These are phyloP conservation scores for Nothopassalora personata DNA, from an alignment of 2,329 filamentous ascomycete genomes.

Conservation along the genomic window DNA sequence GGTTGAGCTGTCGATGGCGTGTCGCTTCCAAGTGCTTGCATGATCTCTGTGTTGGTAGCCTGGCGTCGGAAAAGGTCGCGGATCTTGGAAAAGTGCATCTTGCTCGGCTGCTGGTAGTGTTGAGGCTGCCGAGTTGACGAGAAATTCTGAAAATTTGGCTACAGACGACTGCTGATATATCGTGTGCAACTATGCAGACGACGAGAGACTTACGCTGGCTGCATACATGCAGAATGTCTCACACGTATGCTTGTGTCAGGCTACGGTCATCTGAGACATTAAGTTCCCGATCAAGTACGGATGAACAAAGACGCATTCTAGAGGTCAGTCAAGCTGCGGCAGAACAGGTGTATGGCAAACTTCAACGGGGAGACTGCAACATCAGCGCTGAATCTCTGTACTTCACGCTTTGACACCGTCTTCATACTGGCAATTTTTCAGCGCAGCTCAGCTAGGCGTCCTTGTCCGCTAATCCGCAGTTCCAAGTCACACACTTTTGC, in stretches of 20 bases:
- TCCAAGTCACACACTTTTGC: too few species aligned
- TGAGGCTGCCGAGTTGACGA: neutral
- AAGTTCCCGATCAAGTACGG: neutral
- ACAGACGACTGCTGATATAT: neutral
- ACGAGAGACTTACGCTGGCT: neutral
- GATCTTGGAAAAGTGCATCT: neutral
- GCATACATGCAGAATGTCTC: neutral
- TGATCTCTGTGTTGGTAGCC: neutral
- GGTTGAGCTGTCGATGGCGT: too few species aligned
- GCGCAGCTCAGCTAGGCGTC: too few species aligned
- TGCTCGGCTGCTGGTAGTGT: neutral
- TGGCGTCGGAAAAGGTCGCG: neutral
- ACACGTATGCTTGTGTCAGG: neutral
- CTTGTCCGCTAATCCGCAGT: too few species aligned
- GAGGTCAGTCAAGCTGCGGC: too few species aligned
- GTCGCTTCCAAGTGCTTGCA: too few species aligned
- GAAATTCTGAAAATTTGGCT: neutral
- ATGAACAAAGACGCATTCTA: neutral
- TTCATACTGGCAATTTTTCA: too few species aligned
- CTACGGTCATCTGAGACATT: neutral
- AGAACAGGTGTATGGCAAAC: too few species aligned
- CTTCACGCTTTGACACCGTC: too few species aligned
- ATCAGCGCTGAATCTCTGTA: too few species aligned
- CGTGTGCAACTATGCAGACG: neutral
- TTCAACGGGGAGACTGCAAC: too few species aligned